Conservation (phyloP, 2,329 filamentous ascomycete species). For the Paraphoma chrysanthemicola region DNA sequence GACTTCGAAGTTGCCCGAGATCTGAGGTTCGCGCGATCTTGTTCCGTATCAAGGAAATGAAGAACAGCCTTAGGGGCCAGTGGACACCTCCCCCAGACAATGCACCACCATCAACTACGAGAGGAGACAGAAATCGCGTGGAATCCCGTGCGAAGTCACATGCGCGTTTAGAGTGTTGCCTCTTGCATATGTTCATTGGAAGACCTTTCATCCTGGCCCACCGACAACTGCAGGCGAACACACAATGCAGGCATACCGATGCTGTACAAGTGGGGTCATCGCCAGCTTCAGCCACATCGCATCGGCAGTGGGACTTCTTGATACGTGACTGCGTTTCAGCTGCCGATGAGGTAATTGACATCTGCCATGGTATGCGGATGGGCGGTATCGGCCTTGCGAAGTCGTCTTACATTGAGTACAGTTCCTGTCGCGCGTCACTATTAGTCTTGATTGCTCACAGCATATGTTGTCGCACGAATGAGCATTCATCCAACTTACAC, state of each 20-base stretch:
- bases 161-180: slow-evolving; percentile 12
- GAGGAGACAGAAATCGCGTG: not conserved
- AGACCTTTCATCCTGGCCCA: slow-evolving; percentile 19
- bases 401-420: slow-evolving; percentile 8
- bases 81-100: slow-evolving; percentile 3
- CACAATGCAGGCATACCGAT: too few species aligned
- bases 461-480: slow-evolving; percentile 11
- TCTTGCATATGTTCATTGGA: slow-evolving; percentile 20
- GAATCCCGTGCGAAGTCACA: slow-evolving; percentile 7
- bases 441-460: slow-evolving; percentile 18
- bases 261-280: too few species aligned
- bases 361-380: slow-evolving; percentile 11
- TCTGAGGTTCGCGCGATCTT: slow-evolving; percentile 8
- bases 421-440: slow-evolving; percentile 17
- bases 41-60: slow-evolving; percentile 9
- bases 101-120: not conserved
- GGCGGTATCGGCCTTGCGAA: slow-evolving; percentile 17
- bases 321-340: slow-evolving; percentile 14
- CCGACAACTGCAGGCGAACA: not conserved
- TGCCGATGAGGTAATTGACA: slow-evolving; percentile 13
- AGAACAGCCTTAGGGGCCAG: slow-evolving; percentile 3
- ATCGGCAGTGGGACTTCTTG: slow-evolving; percentile 6
- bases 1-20: slow-evolving; percentile 10
- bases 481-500: slow-evolving; percentile 11
- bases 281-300: too few species aligned